A percentile compares a stretch with the other conserved stretches of the same genome.
These are phyloP conservation scores for Talaromyces sp. DNA, from an alignment of 2,329 filamentous ascomycete species.

Conservation along the genomic window DNA sequence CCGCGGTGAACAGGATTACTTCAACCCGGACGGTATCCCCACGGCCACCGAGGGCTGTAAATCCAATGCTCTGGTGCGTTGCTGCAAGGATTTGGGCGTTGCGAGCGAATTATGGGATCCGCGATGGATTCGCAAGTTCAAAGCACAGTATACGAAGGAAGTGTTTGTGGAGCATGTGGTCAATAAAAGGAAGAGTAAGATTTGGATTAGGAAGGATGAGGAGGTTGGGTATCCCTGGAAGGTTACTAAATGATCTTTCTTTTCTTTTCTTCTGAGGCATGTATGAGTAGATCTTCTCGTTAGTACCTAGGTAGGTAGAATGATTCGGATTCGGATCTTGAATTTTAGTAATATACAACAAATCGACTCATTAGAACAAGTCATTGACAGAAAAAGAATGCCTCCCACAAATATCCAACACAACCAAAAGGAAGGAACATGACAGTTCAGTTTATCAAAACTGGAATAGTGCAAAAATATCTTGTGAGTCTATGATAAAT, in stretches of 20 bases:
- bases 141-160: constrained; percentile 68
- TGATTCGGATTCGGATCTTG: background rate
- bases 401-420: background rate
- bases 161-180: constrained; percentile 81
- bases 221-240: constrained; percentile 62
- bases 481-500: background rate
- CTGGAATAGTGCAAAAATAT: background rate
- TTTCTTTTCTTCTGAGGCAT: background rate
- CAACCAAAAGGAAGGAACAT: background rate
- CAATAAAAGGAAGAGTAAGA: constrained; percentile 84
- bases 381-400: background rate
- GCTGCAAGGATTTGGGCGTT: constrained; percentile 95
- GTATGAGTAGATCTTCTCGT: too few relatives aligned
- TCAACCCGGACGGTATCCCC: constrained; percentile 80
- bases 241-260: constrained; percentile 34
- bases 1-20: constrained; percentile 91
- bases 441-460: background rate
- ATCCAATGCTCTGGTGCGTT: constrained; percentile 94
- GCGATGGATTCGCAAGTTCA: constrained; percentile 77
- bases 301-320: too few relatives aligned
- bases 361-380: background rate
- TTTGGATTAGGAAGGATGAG: constrained; percentile 82
- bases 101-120: constrained; percentile 97
- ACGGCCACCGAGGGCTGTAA: constrained; percentile 96
- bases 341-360: background rate